Evolutionary conservation across 2,329 filamentous ascomycete genomes (phyloP).

Genomic region (Sporothrix pallida): DNA sequence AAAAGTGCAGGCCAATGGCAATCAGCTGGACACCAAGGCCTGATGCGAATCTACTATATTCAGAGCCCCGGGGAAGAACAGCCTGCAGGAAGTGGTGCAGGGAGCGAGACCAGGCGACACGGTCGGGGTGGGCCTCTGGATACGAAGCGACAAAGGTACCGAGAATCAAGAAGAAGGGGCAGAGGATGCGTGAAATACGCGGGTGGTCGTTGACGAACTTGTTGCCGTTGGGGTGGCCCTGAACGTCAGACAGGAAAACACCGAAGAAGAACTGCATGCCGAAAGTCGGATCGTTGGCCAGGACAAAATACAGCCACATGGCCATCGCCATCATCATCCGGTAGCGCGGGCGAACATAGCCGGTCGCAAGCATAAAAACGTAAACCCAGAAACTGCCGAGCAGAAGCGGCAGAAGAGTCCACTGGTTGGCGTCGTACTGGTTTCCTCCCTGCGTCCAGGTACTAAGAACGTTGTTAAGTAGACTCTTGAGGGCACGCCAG

Average conservation of each 20-base stretch:
- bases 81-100: conserved; percentile 51
- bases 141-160: conserved; percentile 65
- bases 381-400: conserved; percentile 62
- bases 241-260: conserved; percentile 65
- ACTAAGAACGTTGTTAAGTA: conserved; percentile 53
- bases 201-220: conserved; percentile 55
- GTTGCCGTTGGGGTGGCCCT: conserved; percentile 56
- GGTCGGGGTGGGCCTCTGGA: conserved; percentile 61
- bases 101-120: conserved; percentile 59
- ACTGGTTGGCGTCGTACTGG: conserved; percentile 63
- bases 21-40: conserved; percentile 51
- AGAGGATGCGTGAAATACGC: conserved; percentile 52
- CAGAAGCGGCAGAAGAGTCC: conserved; percentile 62
- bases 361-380: conserved; percentile 57
- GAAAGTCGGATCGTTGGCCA: conserved; percentile 49
- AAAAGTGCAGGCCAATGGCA: conserved; percentile 59
- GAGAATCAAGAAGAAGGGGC: conserved; percentile 55
- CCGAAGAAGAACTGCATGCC: conserved; percentile 67
- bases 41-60: conserved; percentile 52
- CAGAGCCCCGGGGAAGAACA: conserved; percentile 54
- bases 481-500: conserved; percentile 50
- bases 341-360: conserved; percentile 55
- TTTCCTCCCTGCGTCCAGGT: conserved; percentile 61
- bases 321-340: conserved; percentile 54
- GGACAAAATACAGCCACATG: conserved; percentile 58